A percentile compares a stretch with the other conserved stretches of the same genome.
These are phyloP conservation scores for Dillenia turbinata DNA, from an alignment of 164 flowering plant genomes.

Conservation along the genomic window DNA sequence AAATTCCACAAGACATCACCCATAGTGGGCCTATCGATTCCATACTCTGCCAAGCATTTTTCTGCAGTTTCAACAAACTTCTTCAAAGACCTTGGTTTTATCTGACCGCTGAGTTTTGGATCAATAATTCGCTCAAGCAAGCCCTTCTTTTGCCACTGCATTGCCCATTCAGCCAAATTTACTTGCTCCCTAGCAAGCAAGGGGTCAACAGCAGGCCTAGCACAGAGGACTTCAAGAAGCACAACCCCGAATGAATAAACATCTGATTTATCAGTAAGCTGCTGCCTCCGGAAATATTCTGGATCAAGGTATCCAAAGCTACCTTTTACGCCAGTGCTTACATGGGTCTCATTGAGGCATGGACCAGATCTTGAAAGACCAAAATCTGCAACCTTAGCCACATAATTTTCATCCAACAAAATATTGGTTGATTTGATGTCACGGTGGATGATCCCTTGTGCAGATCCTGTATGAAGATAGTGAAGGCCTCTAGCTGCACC, in stretches of 20 bases:
- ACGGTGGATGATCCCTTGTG: conserved; percentile 68
- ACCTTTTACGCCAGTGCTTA: conserved; percentile 71
- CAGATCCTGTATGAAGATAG: conserved; percentile 58
- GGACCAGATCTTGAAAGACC: conserved; percentile 76
- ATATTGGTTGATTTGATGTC: conserved; percentile 67
- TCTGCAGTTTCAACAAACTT: conserved; percentile 64
- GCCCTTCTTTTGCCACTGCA: conserved; percentile 54
- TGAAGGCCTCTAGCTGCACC: conserved; percentile 49
- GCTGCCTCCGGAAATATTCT: conserved; percentile 63
- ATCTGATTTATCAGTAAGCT: conserved; percentile 37
- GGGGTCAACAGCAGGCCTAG: conserved; percentile 67
- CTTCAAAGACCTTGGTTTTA: conserved; percentile 45
- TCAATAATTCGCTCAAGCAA: conserved; percentile 49
- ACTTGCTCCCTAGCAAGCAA: conserved; percentile 60
- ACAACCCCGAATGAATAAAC: too few species aligned
- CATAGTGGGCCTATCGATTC: conserved; percentile 72
- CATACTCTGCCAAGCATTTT: conserved; percentile 78
- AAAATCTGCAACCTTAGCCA: conserved; percentile 67
- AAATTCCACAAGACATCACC: conserved; percentile 85
- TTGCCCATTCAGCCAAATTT: conserved; percentile 75
- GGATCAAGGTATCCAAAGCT: conserved; percentile 74
- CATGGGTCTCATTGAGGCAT: conserved; percentile 57
- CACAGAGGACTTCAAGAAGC: conserved; percentile 63
- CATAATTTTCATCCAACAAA: conserved; percentile 34
- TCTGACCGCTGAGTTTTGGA: conserved; percentile 42